Conservation (phyloP, 257 asterid genomes). For the Echites panduratus region DNA sequence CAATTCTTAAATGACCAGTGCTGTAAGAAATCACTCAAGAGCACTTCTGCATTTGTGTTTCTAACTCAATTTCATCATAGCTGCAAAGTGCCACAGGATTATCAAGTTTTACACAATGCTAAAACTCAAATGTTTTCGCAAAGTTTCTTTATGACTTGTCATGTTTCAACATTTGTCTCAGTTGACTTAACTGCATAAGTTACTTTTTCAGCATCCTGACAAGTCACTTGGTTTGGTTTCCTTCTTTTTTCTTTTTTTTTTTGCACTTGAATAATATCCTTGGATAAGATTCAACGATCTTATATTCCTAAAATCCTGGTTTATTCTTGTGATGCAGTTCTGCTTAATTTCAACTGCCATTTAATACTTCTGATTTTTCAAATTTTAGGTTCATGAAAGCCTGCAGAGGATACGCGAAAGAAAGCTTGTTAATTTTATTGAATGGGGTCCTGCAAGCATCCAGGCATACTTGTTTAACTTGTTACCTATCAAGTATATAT, state of each 20-base stretch:
- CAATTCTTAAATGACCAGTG: background rate
- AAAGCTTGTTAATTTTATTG: slow-evolving; percentile 93
- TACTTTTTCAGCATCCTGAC: background rate
- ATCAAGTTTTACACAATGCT: background rate
- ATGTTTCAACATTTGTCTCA: background rate
- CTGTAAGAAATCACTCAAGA: background rate
- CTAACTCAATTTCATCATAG: background rate
- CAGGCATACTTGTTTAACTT: slow-evolving; percentile 45
- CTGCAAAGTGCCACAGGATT: background rate
- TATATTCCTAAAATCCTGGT: background rate
- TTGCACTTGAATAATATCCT: background rate
- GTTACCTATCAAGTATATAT: slow-evolving; percentile 4
- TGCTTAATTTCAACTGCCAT: slow-evolving; percentile 11
- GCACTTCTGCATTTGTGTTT: background rate
- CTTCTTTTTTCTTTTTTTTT: background rate
- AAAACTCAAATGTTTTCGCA: background rate
- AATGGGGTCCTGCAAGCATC: slow-evolving; percentile 99
- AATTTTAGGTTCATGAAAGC: slow-evolving; percentile 91
- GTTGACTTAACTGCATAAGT: background rate
- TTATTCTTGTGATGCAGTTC: slow-evolving; percentile 1
- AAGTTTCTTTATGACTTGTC: background rate
- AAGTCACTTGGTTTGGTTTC: background rate
- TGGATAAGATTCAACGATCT: background rate
- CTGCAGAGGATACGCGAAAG: slow-evolving; percentile 96
- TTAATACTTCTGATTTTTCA: slow-evolving; percentile 20